A percentile compares a stretch with the other conserved stretches of the same genome.
Evolutionary conservation across 75 land plant genomes (phyloP).

Genomic region (Selaginella moellendorffii): DNA sequence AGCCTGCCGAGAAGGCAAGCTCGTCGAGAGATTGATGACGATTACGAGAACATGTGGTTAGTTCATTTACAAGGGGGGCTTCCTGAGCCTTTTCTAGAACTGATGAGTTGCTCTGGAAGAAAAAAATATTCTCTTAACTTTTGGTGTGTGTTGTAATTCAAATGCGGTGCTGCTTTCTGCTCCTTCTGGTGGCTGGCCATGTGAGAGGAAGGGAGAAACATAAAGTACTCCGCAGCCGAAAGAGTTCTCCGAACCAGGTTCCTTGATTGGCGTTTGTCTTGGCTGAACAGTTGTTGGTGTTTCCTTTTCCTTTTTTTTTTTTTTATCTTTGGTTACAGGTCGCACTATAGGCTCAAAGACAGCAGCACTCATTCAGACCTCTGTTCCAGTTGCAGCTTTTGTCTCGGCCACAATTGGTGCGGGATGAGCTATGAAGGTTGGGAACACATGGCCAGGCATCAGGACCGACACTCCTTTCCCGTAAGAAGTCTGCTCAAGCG

Average conservation of each 20-base stretch:
- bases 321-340: no score
- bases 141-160: background rate
- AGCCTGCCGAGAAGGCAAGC: background rate
- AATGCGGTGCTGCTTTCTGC: background rate
- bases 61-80: no score
- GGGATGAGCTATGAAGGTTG: conserved; percentile 61
- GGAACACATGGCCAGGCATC: conserved; percentile 61
- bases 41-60: no score
- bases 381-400: no score
- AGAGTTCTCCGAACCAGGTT: no score
- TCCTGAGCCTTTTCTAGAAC: no score
- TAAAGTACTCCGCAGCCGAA: background rate
- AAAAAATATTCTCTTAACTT: background rate
- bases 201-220: background rate
- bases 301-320: no score
- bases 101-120: background rate
- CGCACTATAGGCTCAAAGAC: no score
- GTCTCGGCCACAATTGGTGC: conserved; percentile 31
- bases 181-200: background rate
- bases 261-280: no score
- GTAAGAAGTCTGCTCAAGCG: background rate
- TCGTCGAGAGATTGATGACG: background rate
- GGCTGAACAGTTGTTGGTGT: background rate
- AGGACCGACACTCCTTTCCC: conserved; percentile 45
- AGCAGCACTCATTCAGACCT: no score